A percentile compares a stretch with the other conserved stretches of the same genome.
Evolutionary conservation across 306 rosid genomes (phyloP).

Genomic region (Cicer arietinum): DNA sequence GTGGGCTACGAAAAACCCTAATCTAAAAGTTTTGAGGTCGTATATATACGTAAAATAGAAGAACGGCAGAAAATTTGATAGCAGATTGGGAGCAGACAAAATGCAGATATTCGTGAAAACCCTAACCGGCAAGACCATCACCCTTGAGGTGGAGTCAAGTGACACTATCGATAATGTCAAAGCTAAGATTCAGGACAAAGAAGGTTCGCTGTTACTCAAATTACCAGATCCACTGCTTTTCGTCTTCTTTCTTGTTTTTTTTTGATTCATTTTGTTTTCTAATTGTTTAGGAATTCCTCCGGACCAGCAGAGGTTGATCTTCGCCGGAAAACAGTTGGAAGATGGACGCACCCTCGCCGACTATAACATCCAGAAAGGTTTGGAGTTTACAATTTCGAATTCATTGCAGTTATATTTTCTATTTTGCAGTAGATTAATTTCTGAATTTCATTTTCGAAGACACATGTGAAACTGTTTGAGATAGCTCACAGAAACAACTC

Average conservation of each 20-base stretch:
- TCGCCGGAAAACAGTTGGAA: slow-evolving; percentile 97
- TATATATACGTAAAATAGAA: background rate
- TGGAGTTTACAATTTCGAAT: slow-evolving; percentile 3
- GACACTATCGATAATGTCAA: slow-evolving; percentile 95
- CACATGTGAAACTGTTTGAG: too few species aligned
- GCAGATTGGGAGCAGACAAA: background rate
- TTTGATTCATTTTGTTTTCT: background rate
- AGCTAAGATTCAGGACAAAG: slow-evolving; percentile 96
- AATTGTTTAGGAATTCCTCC: slow-evolving; percentile 77
- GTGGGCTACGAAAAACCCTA: slow-evolving; percentile 48
- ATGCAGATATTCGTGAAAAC: slow-evolving; percentile 99
- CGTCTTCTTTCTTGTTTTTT: background rate
- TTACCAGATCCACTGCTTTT: background rate
- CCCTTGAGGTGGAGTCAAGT: slow-evolving; percentile 98
- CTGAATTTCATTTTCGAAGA: background rate
- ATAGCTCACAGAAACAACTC: too few species aligned
- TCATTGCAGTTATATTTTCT: background rate
- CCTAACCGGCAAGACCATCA: slow-evolving; percentile 96
- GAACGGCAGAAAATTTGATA: slow-evolving; percentile 6
- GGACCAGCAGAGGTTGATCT: slow-evolving; percentile 96
- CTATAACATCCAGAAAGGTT: slow-evolving; percentile 96
- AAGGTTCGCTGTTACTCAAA: slow-evolving; percentile 51
- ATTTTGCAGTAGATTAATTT: background rate
- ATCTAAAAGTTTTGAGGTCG: background rate
- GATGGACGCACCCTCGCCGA: slow-evolving; percentile 99